Evolutionary conservation across 2,329 filamentous ascomycete genomes (phyloP).

Genomic region (Colletotrichum chrysophilum): DNA sequence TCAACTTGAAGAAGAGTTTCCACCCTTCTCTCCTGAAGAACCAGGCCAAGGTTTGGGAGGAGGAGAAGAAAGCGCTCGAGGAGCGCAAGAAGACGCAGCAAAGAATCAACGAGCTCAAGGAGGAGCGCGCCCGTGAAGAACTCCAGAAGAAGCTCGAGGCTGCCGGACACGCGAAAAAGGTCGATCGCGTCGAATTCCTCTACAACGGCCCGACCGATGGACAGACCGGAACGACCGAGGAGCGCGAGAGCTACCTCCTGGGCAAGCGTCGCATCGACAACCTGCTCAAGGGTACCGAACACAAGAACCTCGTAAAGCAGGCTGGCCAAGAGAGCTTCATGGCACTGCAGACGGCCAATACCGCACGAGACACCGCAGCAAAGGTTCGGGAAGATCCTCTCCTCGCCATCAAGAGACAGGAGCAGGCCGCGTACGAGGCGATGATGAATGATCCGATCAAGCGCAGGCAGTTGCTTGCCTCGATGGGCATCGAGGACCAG

Average conservation of each 20-base stretch:
- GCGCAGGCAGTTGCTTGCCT: slow-evolving; percentile 69
- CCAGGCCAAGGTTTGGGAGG: slow-evolving; percentile 87
- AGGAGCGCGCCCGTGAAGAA: slow-evolving; percentile 92
- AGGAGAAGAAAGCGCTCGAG: slow-evolving; percentile 89
- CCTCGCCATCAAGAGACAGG: slow-evolving; percentile 90
- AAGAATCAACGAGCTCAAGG: slow-evolving; percentile 89
- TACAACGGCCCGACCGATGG: slow-evolving; percentile 86
- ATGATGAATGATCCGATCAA: slow-evolving; percentile 81
- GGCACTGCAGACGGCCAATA: slow-evolving; percentile 73
- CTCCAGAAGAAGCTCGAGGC: slow-evolving; percentile 89
- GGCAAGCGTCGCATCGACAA: slow-evolving; percentile 93
- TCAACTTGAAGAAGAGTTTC: slow-evolving; percentile 96
- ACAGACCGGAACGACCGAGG: slow-evolving; percentile 78
- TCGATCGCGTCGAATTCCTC: slow-evolving; percentile 96
- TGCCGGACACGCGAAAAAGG: slow-evolving; percentile 79
- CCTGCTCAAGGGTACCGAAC: slow-evolving; percentile 77
- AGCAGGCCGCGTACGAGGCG: slow-evolving; percentile 79
- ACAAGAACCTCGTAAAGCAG: slow-evolving; percentile 80
- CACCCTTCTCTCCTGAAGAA: slow-evolving; percentile 91
- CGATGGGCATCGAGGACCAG: slow-evolving; percentile 62
- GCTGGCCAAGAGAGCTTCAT: slow-evolving; percentile 65
- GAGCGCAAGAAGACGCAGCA: slow-evolving; percentile 95
- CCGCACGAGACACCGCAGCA: slow-evolving; percentile 76
- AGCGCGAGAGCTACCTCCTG: slow-evolving; percentile 91
- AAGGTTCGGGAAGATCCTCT: slow-evolving; percentile 94